Evolutionary conservation across 139 green algal genomes (phyloP), one percentile per base, ranked within the genome.

Genomic region (Chlamydomonas sp.): DNA sequence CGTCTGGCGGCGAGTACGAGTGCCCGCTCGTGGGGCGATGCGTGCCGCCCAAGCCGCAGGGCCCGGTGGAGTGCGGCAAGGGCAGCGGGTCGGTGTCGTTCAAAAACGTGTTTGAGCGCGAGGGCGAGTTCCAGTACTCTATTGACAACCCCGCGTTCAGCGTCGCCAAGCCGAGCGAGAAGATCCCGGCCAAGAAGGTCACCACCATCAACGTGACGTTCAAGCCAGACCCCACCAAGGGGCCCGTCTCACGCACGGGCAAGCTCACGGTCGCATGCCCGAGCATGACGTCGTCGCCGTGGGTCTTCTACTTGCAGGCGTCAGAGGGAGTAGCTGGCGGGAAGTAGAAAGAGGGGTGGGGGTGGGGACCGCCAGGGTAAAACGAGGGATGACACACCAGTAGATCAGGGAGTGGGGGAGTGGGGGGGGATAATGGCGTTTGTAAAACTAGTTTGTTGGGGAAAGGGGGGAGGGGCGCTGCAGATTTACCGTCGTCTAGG

Each of bases 131-230:
- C 73, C 38, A 73, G 13, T 87, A 85, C 58, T 71, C 67, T 31
- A 76, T 89, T 20, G 88, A 95, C 73, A 95, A 95, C 72, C 82
- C 86, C 3, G 77, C 78, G 5, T 95, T 95, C 71, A 60, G 47
- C 1, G 68, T 89, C 35, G 72, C 65, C n/a, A 85, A 84, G 69
- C 6, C 72, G 1, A 73, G 10, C 5, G 86, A 92, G 67, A 81
- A 76, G 33, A 73, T 93, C 26, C 50, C 39, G 13, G 59, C 86
- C 34, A 95, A 95, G 76, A 87, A 89, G 77, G 47, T 62, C 1
- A 70, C 79, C 26, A 84, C 58, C 47, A 84, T 93, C 22, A 68
- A 38, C 2, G 71, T 93, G 48, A 68, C 35, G 22, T 91, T 81
- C 78, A 89, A 86, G 72, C 69, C 83, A 31, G 30, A 63, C 61